Evolutionary conservation across 1,284 basidiomycete genomes (phyloP).

Genomic region (Ceratobasidium sp.): DNA sequence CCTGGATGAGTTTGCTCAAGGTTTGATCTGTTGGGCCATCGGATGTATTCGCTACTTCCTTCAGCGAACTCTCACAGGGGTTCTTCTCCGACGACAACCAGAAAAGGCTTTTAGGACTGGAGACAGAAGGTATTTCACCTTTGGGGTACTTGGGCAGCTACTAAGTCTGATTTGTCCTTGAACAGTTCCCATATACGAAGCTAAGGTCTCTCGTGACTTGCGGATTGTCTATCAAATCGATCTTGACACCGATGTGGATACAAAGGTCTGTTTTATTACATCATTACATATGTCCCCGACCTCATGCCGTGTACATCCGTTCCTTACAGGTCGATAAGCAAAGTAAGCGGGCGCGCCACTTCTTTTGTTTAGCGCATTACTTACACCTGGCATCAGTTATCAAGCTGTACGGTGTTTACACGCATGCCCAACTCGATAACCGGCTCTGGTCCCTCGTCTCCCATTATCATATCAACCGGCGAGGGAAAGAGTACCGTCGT

Average conservation of each 20-base stretch:
- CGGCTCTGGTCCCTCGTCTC: slow-evolving; percentile 51
- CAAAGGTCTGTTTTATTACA: slow-evolving; percentile 44
- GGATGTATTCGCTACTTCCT: neutral
- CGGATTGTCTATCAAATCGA: slow-evolving; percentile 52
- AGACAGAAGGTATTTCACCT: slow-evolving; percentile 28
- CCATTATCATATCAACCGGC: slow-evolving; percentile 35
- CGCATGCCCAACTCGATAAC: slow-evolving; percentile 51
- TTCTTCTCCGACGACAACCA: slow-evolving; percentile 52
- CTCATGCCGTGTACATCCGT: neutral
- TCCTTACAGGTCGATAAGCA: slow-evolving; percentile 20
- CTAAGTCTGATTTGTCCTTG: too few species aligned
- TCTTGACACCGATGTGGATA: slow-evolving; percentile 37
- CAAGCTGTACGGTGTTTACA: slow-evolving; percentile 51
- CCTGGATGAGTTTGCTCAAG: slow-evolving; percentile 3
- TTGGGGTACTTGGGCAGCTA: too few species aligned
- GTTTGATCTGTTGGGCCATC: neutral
- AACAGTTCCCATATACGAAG: slow-evolving; percentile 52
- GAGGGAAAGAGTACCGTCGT: slow-evolving; percentile 49
- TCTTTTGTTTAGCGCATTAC: neutral
- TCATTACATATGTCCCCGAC: neutral
- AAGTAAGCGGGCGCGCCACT: neutral
- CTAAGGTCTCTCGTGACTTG: slow-evolving; percentile 51
- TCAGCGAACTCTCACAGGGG: slow-evolving; percentile 50
- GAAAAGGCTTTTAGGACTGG: slow-evolving; percentile 47
- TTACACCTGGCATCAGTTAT: slow-evolving; percentile 28